Evolutionary conservation across 2,329 filamentous ascomycete species (phyloP), one percentile per base, ranked within the genome.

Genomic region (Didymella exigua): DNA sequence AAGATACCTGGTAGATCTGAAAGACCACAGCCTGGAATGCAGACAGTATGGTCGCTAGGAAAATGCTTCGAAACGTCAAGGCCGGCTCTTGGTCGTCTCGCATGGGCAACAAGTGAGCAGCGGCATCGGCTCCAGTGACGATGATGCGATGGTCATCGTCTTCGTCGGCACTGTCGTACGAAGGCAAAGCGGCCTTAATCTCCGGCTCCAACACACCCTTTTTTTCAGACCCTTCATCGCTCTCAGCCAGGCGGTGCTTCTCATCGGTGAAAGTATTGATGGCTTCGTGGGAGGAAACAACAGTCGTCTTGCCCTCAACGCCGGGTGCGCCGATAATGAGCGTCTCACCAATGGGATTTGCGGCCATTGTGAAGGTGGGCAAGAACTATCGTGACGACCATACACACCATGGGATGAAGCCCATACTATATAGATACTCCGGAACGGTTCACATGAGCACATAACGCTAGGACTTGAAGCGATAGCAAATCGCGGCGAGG

Each of bases 1-100:
- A 11, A 21, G 34, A 7, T 38, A 59, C 58, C 56, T 51, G 44
- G 27, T 61, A 61, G 38, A 61, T 61, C 40, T 61, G 58, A 16
- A 38, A 61, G 4, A 61, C 56, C 19, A 61, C 58, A 31, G 58
- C 56, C 46, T 61, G 58, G 33, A 61, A 61, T 5, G 56, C 51
- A 9, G 58, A 59, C 8, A 61, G 10, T 16, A 54, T 29, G 3
- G 56, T 56, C 5, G 58, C 58, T 8, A 61, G 33, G 33, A 61
- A 44, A 16, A 61, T 43, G 26, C 56, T 37, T 13, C 58, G 46
- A 29, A 61, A 61, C 9, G 58, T 61, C 21, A 61, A 37, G 9
- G 58, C 52, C 5, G 56, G 33, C 10, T 49, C 58, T 2, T 50
- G 34, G 41, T 61, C 58, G 18, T 61, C 58, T 40, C 58, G 52